Conservation (phyloP, 1,284 basidiomycete species). For the Pseudozyma hubeiensis region DNA sequence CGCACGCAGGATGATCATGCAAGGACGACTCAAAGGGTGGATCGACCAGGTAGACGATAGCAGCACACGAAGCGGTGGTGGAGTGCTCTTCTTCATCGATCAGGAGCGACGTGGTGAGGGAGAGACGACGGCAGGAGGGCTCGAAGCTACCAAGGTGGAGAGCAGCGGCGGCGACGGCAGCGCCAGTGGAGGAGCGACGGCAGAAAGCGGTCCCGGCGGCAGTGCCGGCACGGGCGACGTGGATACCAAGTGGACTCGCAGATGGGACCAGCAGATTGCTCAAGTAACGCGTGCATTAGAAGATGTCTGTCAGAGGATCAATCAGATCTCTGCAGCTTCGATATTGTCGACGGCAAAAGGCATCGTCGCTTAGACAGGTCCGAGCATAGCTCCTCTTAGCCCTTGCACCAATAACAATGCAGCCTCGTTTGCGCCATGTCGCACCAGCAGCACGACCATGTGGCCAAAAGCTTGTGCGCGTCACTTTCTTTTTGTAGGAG, state of each 20-base stretch:
- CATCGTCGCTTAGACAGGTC: background rate
- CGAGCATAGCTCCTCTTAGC: background rate
- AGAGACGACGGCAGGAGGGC: slow-evolving; percentile 46
- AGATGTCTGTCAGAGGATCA: slow-evolving; percentile 50
- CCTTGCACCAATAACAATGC: background rate
- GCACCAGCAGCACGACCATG: no score
- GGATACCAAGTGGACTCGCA: slow-evolving; percentile 42
- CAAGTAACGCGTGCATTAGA: slow-evolving; percentile 47
- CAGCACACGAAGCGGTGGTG: slow-evolving; percentile 60
- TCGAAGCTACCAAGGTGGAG: slow-evolving; percentile 32
- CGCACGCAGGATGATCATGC: slow-evolving; percentile 95
- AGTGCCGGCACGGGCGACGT: slow-evolving; percentile 21
- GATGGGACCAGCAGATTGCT: slow-evolving; percentile 56
- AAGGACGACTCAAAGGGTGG: slow-evolving; percentile 86
- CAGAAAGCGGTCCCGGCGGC: slow-evolving; percentile 11
- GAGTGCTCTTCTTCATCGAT: slow-evolving; percentile 90
- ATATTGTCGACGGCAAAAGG: background rate
- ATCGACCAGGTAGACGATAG: slow-evolving; percentile 83
- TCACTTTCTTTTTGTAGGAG: no score
- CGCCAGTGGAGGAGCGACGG: slow-evolving; percentile 9
- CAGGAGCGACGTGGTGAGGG: slow-evolving; percentile 38
- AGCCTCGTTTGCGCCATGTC: no score
- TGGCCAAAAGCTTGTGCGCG: no score
- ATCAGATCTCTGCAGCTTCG: slow-evolving; percentile 20
- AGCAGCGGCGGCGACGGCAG: slow-evolving; percentile 13